These are phyloP conservation scores for Trichoderma sp. DNA, from an alignment of 2,329 filamentous ascomycete genomes.

Conservation along the genomic window DNA sequence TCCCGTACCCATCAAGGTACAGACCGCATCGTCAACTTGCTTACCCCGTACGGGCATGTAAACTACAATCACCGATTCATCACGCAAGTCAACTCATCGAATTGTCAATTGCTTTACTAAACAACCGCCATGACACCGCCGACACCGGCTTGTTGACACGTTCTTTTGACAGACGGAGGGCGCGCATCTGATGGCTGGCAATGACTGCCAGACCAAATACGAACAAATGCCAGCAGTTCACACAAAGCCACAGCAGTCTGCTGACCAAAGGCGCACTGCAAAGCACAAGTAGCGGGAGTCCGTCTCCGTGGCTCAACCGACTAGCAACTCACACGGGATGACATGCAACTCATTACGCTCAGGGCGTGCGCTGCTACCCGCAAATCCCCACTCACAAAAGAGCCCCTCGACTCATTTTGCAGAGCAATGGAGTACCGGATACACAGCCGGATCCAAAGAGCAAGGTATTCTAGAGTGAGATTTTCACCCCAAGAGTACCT, in stretches of 20 bases:
- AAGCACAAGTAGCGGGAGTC: not conserved
- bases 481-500: not conserved
- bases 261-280: not conserved
- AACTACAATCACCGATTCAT: not conserved
- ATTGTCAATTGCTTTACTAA: not conserved
- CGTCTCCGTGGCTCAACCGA: not conserved
- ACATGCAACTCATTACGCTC: not conserved
- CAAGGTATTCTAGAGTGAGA: not conserved
- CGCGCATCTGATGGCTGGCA: not conserved
- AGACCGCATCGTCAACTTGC: not conserved
- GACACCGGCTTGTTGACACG: not conserved
- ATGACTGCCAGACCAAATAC: not conserved
- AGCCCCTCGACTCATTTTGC: not conserved
- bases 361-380: not conserved
- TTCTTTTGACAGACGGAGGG: conserved; percentile 8
- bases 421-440: not conserved
- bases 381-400: not conserved
- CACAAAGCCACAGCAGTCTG: conserved; percentile 4
- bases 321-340: not conserved
- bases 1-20: not conserved
- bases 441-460: not conserved
- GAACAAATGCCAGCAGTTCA: not conserved
- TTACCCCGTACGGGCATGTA: not conserved
- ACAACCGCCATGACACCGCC: not conserved
- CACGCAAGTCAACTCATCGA: not conserved